phyloP scores from a whole-genome alignment of 192 early-diverging fungal species.

The Backusella tuberculispora region DNA sequence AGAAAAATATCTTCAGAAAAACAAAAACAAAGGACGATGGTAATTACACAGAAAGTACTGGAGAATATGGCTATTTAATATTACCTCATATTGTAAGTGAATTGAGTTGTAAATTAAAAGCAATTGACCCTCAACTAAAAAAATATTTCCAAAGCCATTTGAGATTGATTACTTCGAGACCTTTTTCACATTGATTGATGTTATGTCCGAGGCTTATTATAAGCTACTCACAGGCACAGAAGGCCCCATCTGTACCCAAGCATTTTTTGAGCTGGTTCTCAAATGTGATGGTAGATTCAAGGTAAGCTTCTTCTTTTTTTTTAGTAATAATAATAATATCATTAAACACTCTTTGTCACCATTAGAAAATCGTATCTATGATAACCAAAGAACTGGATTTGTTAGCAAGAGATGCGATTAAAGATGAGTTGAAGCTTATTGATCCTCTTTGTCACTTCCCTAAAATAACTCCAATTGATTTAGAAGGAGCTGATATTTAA shows the following conservation, averaged over 20 bases:
- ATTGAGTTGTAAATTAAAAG: neutral
- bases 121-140: neutral
- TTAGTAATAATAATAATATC: neutral
- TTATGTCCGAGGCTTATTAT: slow-evolving; percentile 63
- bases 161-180: slow-evolving; percentile 72
- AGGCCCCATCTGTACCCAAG: slow-evolving; percentile 41
- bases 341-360: neutral
- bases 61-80: slow-evolving; percentile 46
- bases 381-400: slow-evolving; percentile 69
- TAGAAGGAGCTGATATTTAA: slow-evolving; percentile 25
- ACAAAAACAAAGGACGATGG: slow-evolving; percentile 47
- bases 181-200: slow-evolving; percentile 68
- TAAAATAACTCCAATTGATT: slow-evolving; percentile 41
- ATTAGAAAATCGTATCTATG: slow-evolving; percentile 61
- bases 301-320: slow-evolving; percentile 13
- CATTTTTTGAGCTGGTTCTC: slow-evolving; percentile 63
- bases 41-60: slow-evolving; percentile 36
- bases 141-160: slow-evolving; percentile 49
- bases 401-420: slow-evolving; percentile 61
- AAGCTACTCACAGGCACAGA: slow-evolving; percentile 41
- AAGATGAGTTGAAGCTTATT: slow-evolving; percentile 60
- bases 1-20: slow-evolving; percentile 59
- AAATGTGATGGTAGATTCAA: slow-evolving; percentile 71
- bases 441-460: slow-evolving; percentile 52
- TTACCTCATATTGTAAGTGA: slow-evolving; percentile 47